Percentiles rank a stretch among this genome's conserved stretches.
These are phyloP conservation scores for Aspergillus terreus DNA, from an alignment of 2,329 filamentous ascomycete species.

Conservation along the genomic window DNA sequence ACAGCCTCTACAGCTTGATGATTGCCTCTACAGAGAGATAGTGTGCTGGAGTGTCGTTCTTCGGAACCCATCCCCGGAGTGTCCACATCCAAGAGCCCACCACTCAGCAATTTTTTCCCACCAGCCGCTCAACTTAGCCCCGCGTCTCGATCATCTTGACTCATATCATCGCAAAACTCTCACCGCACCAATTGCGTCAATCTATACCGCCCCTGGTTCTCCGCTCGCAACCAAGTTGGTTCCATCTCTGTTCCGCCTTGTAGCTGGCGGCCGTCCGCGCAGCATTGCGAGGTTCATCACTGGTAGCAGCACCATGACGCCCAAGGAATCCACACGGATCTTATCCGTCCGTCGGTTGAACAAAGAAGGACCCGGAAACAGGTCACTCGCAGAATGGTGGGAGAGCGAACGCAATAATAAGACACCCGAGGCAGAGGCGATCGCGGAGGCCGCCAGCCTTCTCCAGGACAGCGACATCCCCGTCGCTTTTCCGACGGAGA, in stretches of 20 bases:
- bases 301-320: constrained; percentile 20
- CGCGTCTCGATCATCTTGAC: constrained; percentile 5
- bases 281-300: constrained; percentile 23
- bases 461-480: constrained; percentile 66
- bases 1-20: not conserved
- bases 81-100: not conserved
- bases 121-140: not conserved
- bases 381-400: constrained; percentile 39
- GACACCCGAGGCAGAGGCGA: constrained; percentile 47
- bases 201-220: too few species aligned
- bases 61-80: not conserved
- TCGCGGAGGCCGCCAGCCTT: constrained; percentile 64
- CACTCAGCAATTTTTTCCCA: constrained; percentile 1
- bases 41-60: not conserved
- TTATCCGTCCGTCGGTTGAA: constrained; percentile 37
- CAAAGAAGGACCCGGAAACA: constrained; percentile 27
- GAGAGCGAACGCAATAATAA: constrained; percentile 29
- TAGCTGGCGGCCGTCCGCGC: constrained; percentile 29
- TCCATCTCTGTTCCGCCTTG: constrained; percentile 17
- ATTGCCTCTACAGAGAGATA: not conserved
- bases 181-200: not conserved
- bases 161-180: not conserved
- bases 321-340: constrained; percentile 29
- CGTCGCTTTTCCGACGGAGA: constrained; percentile 95
- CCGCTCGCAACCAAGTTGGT: constrained; percentile 23